A percentile compares a stretch with the other conserved stretches of the same genome.
Evolutionary conservation across 345 rosid genomes (phyloP).

Genomic region (Eucalyptus pauciflora): DNA sequence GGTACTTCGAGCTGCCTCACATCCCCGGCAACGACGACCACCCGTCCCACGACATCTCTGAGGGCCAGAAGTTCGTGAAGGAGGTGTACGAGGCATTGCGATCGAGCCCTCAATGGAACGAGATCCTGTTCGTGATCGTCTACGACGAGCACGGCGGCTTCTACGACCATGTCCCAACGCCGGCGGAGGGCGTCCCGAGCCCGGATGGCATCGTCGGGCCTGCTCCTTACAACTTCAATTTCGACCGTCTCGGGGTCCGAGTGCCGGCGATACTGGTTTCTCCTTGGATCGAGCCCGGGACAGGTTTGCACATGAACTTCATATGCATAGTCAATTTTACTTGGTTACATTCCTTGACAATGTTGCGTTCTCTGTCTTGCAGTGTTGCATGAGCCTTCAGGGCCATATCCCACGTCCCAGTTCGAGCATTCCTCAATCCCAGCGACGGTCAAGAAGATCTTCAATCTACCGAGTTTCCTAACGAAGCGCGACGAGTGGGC

Average conservation of each 20-base stretch:
- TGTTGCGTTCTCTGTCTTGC: neutral
- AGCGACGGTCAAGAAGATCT: slow-evolving; percentile 68
- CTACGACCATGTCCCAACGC: slow-evolving; percentile 88
- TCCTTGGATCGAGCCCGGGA: slow-evolving; percentile 81
- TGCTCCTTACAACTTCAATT: slow-evolving; percentile 47
- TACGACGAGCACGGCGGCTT: slow-evolving; percentile 91
- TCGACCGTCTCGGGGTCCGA: slow-evolving; percentile 72
- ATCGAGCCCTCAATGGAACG: slow-evolving; percentile 85
- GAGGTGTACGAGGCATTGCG: slow-evolving; percentile 73
- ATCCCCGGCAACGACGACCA: slow-evolving; percentile 75
- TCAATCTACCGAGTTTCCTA: slow-evolving; percentile 64
- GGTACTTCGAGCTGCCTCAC: slow-evolving; percentile 45
- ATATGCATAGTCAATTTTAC: neutral
- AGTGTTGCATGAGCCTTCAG: slow-evolving; percentile 80
- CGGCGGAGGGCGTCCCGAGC: slow-evolving; percentile 58
- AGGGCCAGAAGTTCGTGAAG: slow-evolving; percentile 72
- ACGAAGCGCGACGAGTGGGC: slow-evolving; percentile 93
- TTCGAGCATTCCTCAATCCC: slow-evolving; percentile 85
- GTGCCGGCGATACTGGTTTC: slow-evolving; percentile 70
- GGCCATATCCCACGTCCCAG: slow-evolving; percentile 62
- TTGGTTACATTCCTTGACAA: neutral
- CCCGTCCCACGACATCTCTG: slow-evolving; percentile 66
- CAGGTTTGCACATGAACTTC: slow-evolving; percentile 9
- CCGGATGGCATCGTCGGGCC: slow-evolving; percentile 71
- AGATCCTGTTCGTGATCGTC: slow-evolving; percentile 37